These are phyloP conservation scores for Trichosporon faecale DNA, from an alignment of 1,284 basidiomycete genomes.

Conservation along the genomic window DNA sequence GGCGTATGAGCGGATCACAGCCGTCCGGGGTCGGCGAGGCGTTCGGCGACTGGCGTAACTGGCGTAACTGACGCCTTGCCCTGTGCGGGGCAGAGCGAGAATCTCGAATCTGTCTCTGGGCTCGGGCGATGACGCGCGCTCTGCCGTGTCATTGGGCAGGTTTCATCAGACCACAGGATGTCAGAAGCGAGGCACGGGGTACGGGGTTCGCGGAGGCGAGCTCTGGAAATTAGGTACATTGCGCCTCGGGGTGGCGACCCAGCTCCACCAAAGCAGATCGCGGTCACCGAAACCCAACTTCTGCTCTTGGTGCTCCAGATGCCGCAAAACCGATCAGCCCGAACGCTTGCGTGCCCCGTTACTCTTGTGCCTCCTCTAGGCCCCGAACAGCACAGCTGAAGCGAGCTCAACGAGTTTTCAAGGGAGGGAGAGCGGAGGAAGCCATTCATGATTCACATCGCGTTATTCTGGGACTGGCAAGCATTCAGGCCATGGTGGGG, in stretches of 20 bases:
- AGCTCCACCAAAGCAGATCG: neutral
- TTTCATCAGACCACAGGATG: neutral
- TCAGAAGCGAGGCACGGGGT: slow-evolving; percentile 2
- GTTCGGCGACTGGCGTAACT: neutral
- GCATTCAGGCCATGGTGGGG: neutral
- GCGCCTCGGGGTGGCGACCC: neutral
- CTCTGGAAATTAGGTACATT: slow-evolving; percentile 1
- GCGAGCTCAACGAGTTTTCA: neutral
- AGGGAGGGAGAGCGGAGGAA: neutral
- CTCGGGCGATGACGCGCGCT: neutral
- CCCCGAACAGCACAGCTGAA: neutral
- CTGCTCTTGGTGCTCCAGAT: neutral
- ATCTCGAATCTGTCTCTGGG: neutral
- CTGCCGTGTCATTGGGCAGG: neutral
- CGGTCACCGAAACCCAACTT: neutral
- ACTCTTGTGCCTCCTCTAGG: neutral
- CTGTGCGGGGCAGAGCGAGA: neutral
- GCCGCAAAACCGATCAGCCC: neutral
- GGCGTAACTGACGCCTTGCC: neutral
- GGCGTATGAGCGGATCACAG: slow-evolving; percentile 1
- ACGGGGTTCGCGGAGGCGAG: neutral
- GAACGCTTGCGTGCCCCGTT: neutral
- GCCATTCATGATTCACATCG: neutral
- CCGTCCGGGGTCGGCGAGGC: slow-evolving; percentile 2
- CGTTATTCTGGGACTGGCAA: neutral